phyloP scores from a whole-genome alignment of 2,329 filamentous ascomycete genomes.

The Diaporthe sp. region DNA sequence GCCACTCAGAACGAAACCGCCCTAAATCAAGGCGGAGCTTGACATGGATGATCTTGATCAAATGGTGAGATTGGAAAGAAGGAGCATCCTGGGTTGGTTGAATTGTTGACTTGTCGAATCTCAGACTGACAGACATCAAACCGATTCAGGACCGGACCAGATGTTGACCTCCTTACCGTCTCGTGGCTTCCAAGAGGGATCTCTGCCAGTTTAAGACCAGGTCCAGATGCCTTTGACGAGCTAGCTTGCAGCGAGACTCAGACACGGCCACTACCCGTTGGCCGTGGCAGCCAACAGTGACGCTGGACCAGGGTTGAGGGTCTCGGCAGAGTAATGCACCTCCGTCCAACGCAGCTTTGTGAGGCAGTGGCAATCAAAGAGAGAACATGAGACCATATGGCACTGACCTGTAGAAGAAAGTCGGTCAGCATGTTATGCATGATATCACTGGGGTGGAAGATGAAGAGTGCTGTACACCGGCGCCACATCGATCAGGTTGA shows the following conservation, averaged over 20 bases:
- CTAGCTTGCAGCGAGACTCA: constrained; percentile 25
- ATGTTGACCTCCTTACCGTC: constrained; percentile 14
- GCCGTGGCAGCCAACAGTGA: constrained; percentile 20
- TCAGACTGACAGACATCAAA: constrained; percentile 19
- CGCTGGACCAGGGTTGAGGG: constrained; percentile 28
- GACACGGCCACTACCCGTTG: constrained; percentile 29
- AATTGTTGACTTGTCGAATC: constrained; percentile 13
- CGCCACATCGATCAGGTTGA: constrained; percentile 24
- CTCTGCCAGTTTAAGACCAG: constrained; percentile 32
- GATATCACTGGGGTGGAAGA: constrained; percentile 26
- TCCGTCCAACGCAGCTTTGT: constrained; percentile 28
- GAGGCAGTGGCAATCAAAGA: constrained; percentile 32
- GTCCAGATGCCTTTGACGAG: constrained; percentile 31
- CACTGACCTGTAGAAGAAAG: constrained; percentile 34
- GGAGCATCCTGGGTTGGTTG: constrained; percentile 3
- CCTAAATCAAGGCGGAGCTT: constrained; percentile 19
- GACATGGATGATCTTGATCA: background rate
- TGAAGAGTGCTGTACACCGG: constrained; percentile 26
- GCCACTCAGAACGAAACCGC: constrained; percentile 24
- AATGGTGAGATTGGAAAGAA: constrained; percentile 13
- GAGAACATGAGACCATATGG: constrained; percentile 33
- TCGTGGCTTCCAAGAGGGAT: constrained; percentile 24
- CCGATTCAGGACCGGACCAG: constrained; percentile 1
- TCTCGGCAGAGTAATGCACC: constrained; percentile 34
- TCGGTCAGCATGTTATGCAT: constrained; percentile 36